These are phyloP conservation scores for Oryza meyeriana DNA, from an alignment of 176 grass and related monocot species.

Conservation along the genomic window DNA sequence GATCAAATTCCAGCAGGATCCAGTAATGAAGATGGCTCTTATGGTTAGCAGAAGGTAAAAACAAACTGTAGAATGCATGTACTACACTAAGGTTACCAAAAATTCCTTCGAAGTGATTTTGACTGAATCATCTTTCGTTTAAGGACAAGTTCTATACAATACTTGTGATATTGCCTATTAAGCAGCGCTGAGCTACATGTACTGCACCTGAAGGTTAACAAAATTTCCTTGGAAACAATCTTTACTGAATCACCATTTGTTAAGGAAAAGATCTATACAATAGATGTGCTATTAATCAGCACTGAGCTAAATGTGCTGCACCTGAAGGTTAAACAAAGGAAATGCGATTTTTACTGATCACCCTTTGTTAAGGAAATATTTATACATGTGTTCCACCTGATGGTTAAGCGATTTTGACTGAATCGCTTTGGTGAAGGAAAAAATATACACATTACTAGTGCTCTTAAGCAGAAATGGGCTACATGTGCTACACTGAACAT, in stretches of 20 bases:
- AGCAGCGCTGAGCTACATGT: background rate
- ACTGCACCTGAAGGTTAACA: background rate
- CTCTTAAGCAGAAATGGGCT: background rate
- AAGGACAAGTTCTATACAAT: background rate
- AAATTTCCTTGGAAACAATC: background rate
- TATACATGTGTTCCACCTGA: background rate
- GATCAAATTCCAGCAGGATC: background rate
- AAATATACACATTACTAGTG: background rate
- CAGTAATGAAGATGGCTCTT: background rate
- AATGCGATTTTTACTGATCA: background rate
- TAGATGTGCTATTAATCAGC: background rate
- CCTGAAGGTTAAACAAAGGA: background rate
- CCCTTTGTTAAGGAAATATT: background rate
- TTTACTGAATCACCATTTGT: background rate
- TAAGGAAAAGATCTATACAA: background rate
- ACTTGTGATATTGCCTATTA: background rate
- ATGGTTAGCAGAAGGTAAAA: background rate
- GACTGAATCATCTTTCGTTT: background rate
- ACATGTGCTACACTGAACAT: background rate
- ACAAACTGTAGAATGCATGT: background rate
- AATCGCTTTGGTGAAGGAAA: background rate
- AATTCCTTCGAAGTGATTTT: background rate
- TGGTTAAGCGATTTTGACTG: background rate
- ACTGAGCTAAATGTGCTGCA: background rate
- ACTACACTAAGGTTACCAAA: background rate